phyloP scores from a whole-genome alignment of 2,329 filamentous ascomycete genomes.

The Penicillium polonicum region DNA sequence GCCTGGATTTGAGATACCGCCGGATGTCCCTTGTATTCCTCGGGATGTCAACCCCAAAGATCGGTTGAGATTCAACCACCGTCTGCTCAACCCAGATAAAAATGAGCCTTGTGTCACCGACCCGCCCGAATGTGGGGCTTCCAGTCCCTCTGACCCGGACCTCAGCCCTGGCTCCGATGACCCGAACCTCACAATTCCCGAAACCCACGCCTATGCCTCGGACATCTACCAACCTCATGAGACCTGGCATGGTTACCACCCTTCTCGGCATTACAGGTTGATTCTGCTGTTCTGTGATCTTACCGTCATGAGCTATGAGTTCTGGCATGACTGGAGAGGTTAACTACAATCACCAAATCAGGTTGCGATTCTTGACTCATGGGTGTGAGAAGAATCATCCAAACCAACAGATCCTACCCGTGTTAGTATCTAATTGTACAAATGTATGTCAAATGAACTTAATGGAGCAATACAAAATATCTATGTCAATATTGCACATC shows the following conservation, averaged over 20 bases:
- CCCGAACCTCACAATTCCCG: constrained; percentile 29
- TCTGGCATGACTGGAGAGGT: constrained; percentile 46
- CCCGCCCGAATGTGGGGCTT: not conserved
- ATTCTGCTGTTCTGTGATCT: constrained; percentile 59
- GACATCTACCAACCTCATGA: constrained; percentile 35
- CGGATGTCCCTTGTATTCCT: constrained; percentile 38
- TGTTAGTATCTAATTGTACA: not conserved
- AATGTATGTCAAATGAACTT: not conserved
- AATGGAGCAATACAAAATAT: not conserved
- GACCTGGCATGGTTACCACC: constrained; percentile 41
- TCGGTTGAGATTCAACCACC: constrained; percentile 22
- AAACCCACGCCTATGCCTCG: constrained; percentile 37
- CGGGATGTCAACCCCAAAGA: constrained; percentile 20
- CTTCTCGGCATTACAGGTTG: constrained; percentile 50
- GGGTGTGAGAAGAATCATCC: not conserved
- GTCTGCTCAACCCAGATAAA: constrained; percentile 4
- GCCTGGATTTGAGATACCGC: constrained; percentile 48
- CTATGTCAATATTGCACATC: too few species aligned
- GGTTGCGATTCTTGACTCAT: not conserved
- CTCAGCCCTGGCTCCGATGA: not conserved
- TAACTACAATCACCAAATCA: not conserved
- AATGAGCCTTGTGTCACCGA: not conserved
- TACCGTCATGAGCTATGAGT: constrained; percentile 60
- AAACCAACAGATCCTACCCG: not conserved
- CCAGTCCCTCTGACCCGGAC: not conserved